These are phyloP conservation scores for Gossypium lobatum DNA, from an alignment of 441 rosid species.

Conservation along the genomic window DNA sequence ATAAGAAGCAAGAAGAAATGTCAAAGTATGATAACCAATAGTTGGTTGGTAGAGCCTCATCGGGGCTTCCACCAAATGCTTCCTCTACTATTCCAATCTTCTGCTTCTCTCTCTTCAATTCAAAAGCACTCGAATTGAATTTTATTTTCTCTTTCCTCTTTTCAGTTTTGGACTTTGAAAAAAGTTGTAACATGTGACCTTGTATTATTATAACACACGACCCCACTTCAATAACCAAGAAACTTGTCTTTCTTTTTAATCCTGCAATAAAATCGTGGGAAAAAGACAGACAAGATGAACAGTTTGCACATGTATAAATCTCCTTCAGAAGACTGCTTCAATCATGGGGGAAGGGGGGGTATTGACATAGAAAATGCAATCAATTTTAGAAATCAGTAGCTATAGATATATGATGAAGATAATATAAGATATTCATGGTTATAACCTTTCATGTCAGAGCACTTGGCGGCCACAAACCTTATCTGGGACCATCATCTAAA, in stretches of 20 bases:
- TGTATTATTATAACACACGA: slow-evolving; percentile 37
- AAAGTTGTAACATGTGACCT: slow-evolving; percentile 25
- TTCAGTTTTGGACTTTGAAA: slow-evolving; percentile 35
- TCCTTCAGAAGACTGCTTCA: slow-evolving; percentile 11
- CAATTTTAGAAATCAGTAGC: neutral
- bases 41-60: slow-evolving; percentile 66
- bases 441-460: slow-evolving; percentile 71
- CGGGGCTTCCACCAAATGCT: slow-evolving; percentile 74
- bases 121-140: slow-evolving; percentile 41
- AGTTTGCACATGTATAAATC: slow-evolving; percentile 15
- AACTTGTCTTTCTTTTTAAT: slow-evolving; percentile 32
- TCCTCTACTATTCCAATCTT: slow-evolving; percentile 75
- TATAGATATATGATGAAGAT: neutral
- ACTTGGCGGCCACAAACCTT: slow-evolving; percentile 69
- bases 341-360: too few relatives aligned
- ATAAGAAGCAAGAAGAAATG: neutral
- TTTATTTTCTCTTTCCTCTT: slow-evolving; percentile 33
- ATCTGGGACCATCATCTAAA: slow-evolving; percentile 38
- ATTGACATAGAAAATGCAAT: slow-evolving; percentile 1
- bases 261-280: slow-evolving; percentile 52
- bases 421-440: slow-evolving; percentile 8
- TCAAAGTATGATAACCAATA: slow-evolving; percentile 36
- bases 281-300: slow-evolving; percentile 32
- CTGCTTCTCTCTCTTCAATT: slow-evolving; percentile 80
- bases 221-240: slow-evolving; percentile 46